phyloP scores from a whole-genome alignment of 1,139 yeast species.

The Pichia sp. region DNA sequence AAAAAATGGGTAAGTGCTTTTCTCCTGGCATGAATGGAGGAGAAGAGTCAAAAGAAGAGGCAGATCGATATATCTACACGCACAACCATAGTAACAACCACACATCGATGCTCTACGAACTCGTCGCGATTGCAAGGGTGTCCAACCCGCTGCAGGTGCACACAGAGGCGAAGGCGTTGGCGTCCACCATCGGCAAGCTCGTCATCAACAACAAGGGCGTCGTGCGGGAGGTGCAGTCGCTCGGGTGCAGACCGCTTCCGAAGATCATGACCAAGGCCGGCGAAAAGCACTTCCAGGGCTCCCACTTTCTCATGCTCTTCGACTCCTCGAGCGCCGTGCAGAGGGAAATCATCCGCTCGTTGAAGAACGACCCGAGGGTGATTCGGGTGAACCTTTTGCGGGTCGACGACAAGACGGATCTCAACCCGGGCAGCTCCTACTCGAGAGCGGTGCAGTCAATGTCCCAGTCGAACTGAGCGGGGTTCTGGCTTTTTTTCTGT shows the following conservation, averaged over 20 bases:
- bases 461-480: constrained; percentile 19
- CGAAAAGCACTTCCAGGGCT: constrained; percentile 86
- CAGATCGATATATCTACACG: no score
- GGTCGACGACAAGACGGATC: constrained; percentile 53
- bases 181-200: constrained; percentile 68
- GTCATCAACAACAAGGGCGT: constrained; percentile 89
- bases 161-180: constrained; percentile 56
- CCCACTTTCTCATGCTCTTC: constrained; percentile 79
- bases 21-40: background rate
- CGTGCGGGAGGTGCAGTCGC: constrained; percentile 71
- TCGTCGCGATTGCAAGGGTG: constrained; percentile 84
- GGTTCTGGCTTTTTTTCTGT: no score
- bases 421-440: constrained; percentile 53
- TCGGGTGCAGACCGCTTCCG: constrained; percentile 79
- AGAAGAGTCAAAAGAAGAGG: background rate
- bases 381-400: constrained; percentile 72
- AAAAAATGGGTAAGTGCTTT: background rate
- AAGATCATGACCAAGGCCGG: constrained; percentile 80
- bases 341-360: constrained; percentile 73
- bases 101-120: constrained; percentile 49
- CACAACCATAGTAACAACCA: no score
- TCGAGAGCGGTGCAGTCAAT: constrained; percentile 35
- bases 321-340: constrained; percentile 86
- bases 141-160: constrained; percentile 52
- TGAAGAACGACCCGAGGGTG: constrained; percentile 86